These are phyloP conservation scores for Penicillium samsonianum DNA, from an alignment of 495 filamentous ascomycete genomes.

Conservation along the genomic window DNA sequence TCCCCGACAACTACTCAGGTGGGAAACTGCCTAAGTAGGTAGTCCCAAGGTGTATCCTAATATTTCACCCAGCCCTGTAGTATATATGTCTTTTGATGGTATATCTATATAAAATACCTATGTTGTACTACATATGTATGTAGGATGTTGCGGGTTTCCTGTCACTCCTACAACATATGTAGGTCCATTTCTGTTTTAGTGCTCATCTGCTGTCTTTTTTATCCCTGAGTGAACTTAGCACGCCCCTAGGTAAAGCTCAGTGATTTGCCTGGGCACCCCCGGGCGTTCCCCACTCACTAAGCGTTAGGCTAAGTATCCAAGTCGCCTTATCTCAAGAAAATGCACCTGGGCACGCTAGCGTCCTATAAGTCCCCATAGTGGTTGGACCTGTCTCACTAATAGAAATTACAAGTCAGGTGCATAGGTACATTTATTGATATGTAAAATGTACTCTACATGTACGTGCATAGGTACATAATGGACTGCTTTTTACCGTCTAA, in stretches of 20 bases:
- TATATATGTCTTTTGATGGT: no score
- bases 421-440: no score
- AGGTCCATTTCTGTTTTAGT: not conserved
- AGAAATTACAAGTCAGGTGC: not conserved
- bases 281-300: not conserved
- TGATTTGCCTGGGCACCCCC: not conserved
- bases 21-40: not conserved
- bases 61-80: not conserved
- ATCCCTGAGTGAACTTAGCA: not conserved
- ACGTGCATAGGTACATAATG: no score
- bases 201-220: not conserved
- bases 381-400: not conserved
- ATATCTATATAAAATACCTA: not conserved
- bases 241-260: not conserved
- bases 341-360: not conserved
- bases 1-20: not conserved
- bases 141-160: no score
- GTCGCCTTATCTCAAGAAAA: not conserved
- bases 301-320: not conserved
- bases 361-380: not conserved
- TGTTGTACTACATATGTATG: no score
- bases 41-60: not conserved
- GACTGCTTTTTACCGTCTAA: no score
- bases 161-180: no score
- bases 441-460: no score